These are phyloP conservation scores for Xylaria sp. DNA, from an alignment of 495 filamentous ascomycete species.

Conservation along the genomic window DNA sequence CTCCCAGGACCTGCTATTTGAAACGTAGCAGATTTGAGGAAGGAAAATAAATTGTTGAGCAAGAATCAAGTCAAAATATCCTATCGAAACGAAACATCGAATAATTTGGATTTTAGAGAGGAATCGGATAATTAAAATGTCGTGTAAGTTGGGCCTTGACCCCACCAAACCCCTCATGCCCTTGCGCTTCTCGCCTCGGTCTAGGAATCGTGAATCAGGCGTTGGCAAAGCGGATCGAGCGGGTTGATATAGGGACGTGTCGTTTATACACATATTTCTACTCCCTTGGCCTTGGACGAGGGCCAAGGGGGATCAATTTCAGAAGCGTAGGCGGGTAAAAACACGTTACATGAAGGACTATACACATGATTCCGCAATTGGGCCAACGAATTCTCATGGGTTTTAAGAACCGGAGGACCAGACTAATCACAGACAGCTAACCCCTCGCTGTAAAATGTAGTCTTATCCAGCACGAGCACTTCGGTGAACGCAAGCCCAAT, in stretches of 20 bases:
- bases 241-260: background rate
- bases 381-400: background rate
- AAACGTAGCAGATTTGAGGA: background rate
- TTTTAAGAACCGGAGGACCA: too few relatives aligned
- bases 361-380: background rate
- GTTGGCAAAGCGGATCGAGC: background rate
- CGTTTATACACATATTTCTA: background rate
- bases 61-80: background rate
- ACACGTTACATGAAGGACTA: background rate
- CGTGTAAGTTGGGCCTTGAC: constrained; percentile 33
- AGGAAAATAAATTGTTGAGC: background rate
- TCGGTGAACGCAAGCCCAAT: constrained; percentile 66
- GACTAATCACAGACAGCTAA: background rate
- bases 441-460: constrained; percentile 29
- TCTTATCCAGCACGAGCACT: constrained; percentile 49
- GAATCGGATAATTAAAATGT: constrained; percentile 31
- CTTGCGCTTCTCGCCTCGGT: background rate
- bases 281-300: background rate
- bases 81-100: background rate
- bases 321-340: background rate
- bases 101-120: background rate
- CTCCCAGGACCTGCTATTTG: background rate
- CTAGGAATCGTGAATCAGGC: background rate
- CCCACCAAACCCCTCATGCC: background rate
- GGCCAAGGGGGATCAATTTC: background rate